Base-by-base conservation (phyloP, 768 basidiomycete species). In the Phaffia tasmanica region DNA sequence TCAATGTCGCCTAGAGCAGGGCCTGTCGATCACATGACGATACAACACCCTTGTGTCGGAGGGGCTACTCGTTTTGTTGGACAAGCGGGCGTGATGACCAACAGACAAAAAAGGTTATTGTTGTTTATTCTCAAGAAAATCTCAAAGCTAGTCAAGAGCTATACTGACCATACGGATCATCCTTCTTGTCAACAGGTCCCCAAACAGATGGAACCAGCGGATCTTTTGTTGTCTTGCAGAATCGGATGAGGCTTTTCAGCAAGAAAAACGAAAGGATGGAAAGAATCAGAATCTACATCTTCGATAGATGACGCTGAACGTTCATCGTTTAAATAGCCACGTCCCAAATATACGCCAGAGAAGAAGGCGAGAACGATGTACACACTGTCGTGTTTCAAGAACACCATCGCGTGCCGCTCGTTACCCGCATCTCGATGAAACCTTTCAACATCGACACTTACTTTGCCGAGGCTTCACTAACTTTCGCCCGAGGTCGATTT, bases 161-260 rank as follows among this genome's bases (percentile, higher is more conserved):
- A n/a, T 35, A 51, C 64, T 35, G 23, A 65, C 64, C 64, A 29
- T 91, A 98, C 57, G 94, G 94, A 75, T 99, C 94, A 67, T 94
- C 89, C 53, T 84, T 84, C 74, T 87, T 88, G 70, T 84, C 84
- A n/a, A 94, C 85, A 27, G 89, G 86, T 14, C 95, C 95, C 95
- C 95, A 99, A 0, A 99, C 89, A 23, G 88, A 91, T 29, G 93
- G 92, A 58, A 77, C 76, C 65, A 77, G 72, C 42, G 77, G 76
- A 68, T 95, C 93, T 75, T 88, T 88, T 46, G 91, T 95, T 53
- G 85, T 86, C 78, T 89, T 90, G 82, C 90, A 93, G 76, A 89
- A 95, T 56, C 87, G 85, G 73, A 98, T 93, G 72, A 98, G 77
- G 75, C 93, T 97, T 75, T 29, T 25, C 16, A 30, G 42, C 63